phyloP scores from a whole-genome alignment of 257 asterid species.

The Salvia miltiorrhiza region DNA sequence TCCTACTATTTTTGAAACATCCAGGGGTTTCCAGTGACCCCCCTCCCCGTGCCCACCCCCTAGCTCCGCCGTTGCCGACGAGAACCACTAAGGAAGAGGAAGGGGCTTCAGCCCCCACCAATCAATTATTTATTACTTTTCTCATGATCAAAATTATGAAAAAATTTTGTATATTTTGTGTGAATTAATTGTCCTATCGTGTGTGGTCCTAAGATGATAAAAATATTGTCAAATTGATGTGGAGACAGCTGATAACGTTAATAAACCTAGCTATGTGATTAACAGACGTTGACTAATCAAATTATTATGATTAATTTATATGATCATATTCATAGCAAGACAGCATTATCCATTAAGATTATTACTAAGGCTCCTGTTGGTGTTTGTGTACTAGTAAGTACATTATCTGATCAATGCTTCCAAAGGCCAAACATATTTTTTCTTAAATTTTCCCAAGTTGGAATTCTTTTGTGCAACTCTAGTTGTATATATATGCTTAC shows the following conservation, averaged over 20 bases:
- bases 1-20: too few species aligned
- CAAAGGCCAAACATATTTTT: constrained; percentile 42
- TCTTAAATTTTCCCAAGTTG: constrained; percentile 12
- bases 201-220: not conserved
- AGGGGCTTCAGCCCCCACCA: too few species aligned
- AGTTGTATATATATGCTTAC: not conserved
- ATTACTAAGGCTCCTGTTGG: not conserved
- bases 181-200: not conserved
- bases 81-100: too few species aligned
- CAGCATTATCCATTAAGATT: constrained; percentile 1
- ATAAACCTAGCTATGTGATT: not conserved
- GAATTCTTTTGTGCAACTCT: constrained; percentile 23
- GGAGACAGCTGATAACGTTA: not conserved
- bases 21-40: too few species aligned
- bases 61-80: too few species aligned
- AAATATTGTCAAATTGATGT: not conserved
- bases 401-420: constrained; percentile 41
- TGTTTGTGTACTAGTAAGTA: constrained; percentile 7
- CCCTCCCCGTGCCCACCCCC: too few species aligned
- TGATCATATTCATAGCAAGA: constrained; percentile 10
- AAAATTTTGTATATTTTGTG: too few species aligned
- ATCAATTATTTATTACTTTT: too few species aligned
- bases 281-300: constrained; percentile 21
- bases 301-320: constrained; percentile 3
- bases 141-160: too few species aligned